A percentile compares a stretch with the other conserved stretches of the same genome.
Evolutionary conservation across 176 grass and related monocot genomes (phyloP).

Genomic region (Phyllostachys edulis): DNA sequence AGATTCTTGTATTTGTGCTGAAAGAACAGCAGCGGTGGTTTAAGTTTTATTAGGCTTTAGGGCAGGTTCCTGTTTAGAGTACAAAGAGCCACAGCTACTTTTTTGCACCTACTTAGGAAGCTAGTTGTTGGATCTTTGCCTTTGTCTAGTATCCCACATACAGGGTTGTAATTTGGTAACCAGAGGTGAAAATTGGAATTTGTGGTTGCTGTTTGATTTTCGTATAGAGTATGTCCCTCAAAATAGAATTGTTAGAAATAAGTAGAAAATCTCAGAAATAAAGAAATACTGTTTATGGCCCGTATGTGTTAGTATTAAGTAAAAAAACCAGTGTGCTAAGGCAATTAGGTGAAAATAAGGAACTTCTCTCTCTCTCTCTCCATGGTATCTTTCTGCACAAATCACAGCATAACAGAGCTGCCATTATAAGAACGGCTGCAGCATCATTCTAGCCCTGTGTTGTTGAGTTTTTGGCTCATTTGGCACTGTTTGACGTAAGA

Average conservation of each 20-base stretch:
- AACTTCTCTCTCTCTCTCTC: neutral
- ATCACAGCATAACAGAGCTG: constrained; percentile 7
- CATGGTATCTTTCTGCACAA: constrained; percentile 20
- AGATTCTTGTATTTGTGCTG: constrained; percentile 45
- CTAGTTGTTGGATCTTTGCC: constrained; percentile 39
- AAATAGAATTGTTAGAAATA: too few relatives aligned
- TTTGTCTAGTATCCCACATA: constrained; percentile 11
- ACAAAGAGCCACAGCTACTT: constrained; percentile 28
- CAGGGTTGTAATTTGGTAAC: constrained; percentile 11
- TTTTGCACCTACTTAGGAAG: constrained; percentile 35
- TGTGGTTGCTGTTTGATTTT: neutral
- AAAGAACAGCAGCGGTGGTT: constrained; percentile 37
- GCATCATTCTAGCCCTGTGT: constrained; percentile 17
- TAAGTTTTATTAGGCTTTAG: constrained; percentile 33
- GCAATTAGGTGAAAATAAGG: constrained; percentile 4
- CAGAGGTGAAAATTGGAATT: constrained; percentile 17
- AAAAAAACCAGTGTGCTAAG: too few relatives aligned
- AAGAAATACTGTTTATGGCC: too few relatives aligned
- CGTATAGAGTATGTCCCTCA: too few relatives aligned
- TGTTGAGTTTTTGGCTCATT: neutral
- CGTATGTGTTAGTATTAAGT: neutral
- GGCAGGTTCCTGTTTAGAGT: constrained; percentile 38
- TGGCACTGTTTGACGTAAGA: too few relatives aligned
- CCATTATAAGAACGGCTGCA: constrained; percentile 7
- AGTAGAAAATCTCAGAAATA: too few relatives aligned